Evolutionary conservation across 2,329 filamentous ascomycete species (phyloP), one percentile per base, ranked within the genome.

Genomic region (Graphilbum ipis-grandicollis): DNA sequence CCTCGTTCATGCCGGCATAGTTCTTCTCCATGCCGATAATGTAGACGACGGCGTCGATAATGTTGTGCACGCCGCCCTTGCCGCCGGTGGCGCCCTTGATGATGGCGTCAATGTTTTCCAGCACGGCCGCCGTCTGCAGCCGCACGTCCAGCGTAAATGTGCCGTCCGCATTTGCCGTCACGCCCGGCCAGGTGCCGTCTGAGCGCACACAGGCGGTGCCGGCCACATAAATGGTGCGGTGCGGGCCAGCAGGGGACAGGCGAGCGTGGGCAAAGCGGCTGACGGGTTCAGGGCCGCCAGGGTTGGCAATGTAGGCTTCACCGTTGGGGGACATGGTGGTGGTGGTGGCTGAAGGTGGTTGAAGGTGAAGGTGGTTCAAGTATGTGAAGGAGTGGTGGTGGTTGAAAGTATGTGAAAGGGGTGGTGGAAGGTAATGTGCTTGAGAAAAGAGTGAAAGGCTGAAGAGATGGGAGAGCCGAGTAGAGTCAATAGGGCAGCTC

Each of bases 1-100:
- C 58, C 43, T 59, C 58, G 35, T 63, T 61, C 58, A 62, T 61
- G 14, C 53, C 58, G 5, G 50, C 49, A 39, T 63, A 61, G 22
- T 63, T 48, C 1, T 43, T 47, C 41, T 58, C 51, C 55, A 60
- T 60, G 40, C 62, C 55, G 9, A 56, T 31, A 5, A 62, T 45
- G 36, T 58, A 62, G 10, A 62, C 56, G 10, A 55, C 53, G 3
- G 57, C 47, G 32, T 60, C 56, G 17, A 60, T 53, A 5, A 59
- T 43, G 41, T 59, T 59, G 14, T 51, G 42, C 14, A 60, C 44
- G 34, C 50, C 49, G 0, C 50, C 56, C 39, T 53, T 53, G 18
- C 54, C 55, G 15, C 46, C 46, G 1, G 54, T 53, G 0, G 56
- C 55, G 1, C 52, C 52, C 39, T 53, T 50, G 43, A 59, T 53